Evolutionary conservation across 2,329 filamentous ascomycete genomes (phyloP), one percentile per base, ranked within the genome.

Genomic region (Penicillium aurantiogriseum): DNA sequence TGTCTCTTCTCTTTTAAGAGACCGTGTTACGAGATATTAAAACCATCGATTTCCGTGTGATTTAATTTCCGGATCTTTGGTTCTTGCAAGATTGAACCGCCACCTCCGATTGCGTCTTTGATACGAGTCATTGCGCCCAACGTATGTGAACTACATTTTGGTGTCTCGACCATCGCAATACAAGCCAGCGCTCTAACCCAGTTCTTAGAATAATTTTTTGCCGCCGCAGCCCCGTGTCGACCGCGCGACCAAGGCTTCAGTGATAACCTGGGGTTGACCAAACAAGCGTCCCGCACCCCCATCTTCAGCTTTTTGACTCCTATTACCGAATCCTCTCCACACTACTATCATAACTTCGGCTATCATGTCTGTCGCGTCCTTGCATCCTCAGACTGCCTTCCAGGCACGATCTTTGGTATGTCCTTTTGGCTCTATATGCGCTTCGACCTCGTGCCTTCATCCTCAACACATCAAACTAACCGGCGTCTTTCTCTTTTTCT

Each of bases 351-450:
- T 42, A 27, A 27, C n/a, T n/a, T 53, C 31, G 10, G 47, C 39
- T 57, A 71, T 58, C 59, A 80, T 80, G 77, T 79, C 78, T 63
- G 77, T 79, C 48, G 64, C 75, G 23, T 67, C 71, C 39, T 51
- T 79, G 63, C 69, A 70, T 57, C 75, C 68, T 55, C 71, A 77
- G 51, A 77, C 77, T 42, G 77, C 76, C 58, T 80, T 78, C 62
- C 78, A 79, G 67, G 78, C 74, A 39, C 76, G 79, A 44, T 80
- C 78, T 58, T 64, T 81, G 64, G 77, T 79, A 74, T 59, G 74
- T 68, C 23, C 33, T 45, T 50, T 25, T 44, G 42, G n/a, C 19
- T 42, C 23, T 13, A 40, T 31, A 47, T 47, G 42, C 40, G 25
- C 23, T 27, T 17, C 29, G 27, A 29, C 4, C 15, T 7, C 23